Conservation (phyloP, 805 yeast species). For the Ascoidea asiatica region DNA sequence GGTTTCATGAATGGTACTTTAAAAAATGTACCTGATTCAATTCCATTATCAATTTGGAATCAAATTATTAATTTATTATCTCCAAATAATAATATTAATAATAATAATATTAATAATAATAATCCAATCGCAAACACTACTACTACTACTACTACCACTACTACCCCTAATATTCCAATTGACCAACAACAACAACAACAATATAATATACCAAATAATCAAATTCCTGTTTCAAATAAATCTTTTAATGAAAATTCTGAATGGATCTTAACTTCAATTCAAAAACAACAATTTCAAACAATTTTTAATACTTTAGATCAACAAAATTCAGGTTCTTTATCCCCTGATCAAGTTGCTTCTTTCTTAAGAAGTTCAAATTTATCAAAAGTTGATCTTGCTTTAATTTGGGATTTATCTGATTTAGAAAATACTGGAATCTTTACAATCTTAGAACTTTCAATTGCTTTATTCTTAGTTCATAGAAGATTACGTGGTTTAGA, state of each 20-base stretch:
- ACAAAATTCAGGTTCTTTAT: constrained; percentile 41
- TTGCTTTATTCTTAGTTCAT: constrained; percentile 89
- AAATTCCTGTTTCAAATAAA: no score
- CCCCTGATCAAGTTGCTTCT: constrained; percentile 74
- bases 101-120: not conserved
- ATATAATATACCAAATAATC: no score
- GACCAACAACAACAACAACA: no score
- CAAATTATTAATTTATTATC: constrained; percentile 15
- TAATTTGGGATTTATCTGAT: constrained; percentile 92
- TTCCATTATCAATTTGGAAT: constrained; percentile 31
- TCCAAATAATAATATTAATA: constrained; percentile 4
- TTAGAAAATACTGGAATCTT: constrained; percentile 76
- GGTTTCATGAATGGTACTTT: constrained; percentile 55
- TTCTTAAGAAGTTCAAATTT: constrained; percentile 82
- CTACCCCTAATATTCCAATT: not conserved
- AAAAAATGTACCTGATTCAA: constrained; percentile 36
- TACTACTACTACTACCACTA: constrained; percentile 6
- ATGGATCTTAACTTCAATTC: constrained; percentile 59
- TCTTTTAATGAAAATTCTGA: constrained; percentile 19
- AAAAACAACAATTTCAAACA: constrained; percentile 63
- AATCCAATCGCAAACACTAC: constrained; percentile 9
- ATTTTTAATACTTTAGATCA: constrained; percentile 74
- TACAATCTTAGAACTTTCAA: constrained; percentile 70
- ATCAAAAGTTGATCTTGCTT: constrained; percentile 72
- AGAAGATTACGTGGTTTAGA: constrained; percentile 65